Base-by-base conservation (phyloP, 306 rosid genomes). In the Gastrolobium villosum region DNA sequence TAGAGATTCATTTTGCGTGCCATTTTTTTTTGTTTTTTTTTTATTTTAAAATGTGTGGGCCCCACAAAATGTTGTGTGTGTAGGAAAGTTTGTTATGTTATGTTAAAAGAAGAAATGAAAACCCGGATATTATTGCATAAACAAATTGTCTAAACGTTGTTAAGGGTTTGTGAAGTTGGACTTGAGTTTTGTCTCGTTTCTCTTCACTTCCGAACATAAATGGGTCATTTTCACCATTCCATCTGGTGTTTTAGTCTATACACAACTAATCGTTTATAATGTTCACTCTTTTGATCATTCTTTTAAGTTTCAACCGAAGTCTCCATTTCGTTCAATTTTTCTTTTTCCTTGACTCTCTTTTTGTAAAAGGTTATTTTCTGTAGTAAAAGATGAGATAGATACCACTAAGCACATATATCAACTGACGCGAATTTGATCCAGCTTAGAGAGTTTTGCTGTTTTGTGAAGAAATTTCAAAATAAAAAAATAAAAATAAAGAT, bases 291-390 rank as follows among this genome's bases (percentile, higher is more conserved):
- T 79, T 11, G 6, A 66, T 55, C 57, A 35, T 79, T 78, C 75
- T 62, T 62, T 54, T 56, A 82, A 71, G 82, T 71, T 71, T 82
- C 82, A 64, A 82, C 63, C 14, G 3, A 82, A 13, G 70, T 82
- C 43, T 6, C 35, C 61, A 53, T 64, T 79, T 5, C 50, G 13
- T 15, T 54, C n/a, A 59, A 56, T 77, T 62, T 45, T 55, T 37
- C 56, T 59, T 56, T 75, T 81, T 69, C 15, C 20, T 26, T 45
- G 45, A 7, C 60, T 49, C 65, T 48, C 36, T 30, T 28, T 4
- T 50, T 69, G 62, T 34, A 69, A 40, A 35, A 3, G 60, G 45
- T 49, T 68, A 59, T 13, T 75, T 6, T 46, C 41, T 56, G 36
- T 15, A 50, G 75, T 57, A 66, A 67, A 57, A 14, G 3, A 81